These are phyloP conservation scores for Pythium plurisporium DNA, from an alignment of 352 stramenopile genomes.

Conservation along the genomic window DNA sequence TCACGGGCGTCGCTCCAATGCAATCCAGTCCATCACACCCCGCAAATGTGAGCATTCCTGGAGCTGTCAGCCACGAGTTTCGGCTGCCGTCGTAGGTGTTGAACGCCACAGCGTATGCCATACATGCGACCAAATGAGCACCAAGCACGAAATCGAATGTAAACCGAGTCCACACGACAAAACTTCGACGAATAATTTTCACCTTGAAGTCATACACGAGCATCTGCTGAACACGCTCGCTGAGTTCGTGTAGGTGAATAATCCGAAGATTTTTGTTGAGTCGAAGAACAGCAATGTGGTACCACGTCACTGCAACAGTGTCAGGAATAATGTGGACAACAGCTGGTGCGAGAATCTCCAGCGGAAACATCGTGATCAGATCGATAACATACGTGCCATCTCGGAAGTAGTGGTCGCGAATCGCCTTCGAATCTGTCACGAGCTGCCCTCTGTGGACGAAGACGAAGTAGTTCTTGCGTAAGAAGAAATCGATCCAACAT, in stretches of 20 bases:
- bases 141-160: slow-evolving; percentile 46
- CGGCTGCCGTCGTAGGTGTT: slow-evolving; percentile 42
- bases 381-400: slow-evolving; percentile 33
- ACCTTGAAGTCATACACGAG: slow-evolving; percentile 48
- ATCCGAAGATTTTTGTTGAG: slow-evolving; percentile 60
- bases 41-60: slow-evolving; percentile 53
- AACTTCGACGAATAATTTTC: no score
- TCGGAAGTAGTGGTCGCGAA: slow-evolving; percentile 27
- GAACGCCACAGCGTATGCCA: slow-evolving; percentile 53
- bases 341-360: slow-evolving; percentile 22
- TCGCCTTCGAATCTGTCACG: no score
- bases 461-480: slow-evolving; percentile 29
- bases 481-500: slow-evolving; percentile 29
- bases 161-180: no score
- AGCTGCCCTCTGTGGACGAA: slow-evolving; percentile 33
- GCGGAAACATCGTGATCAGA: slow-evolving; percentile 25
- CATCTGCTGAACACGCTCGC: slow-evolving; percentile 50
- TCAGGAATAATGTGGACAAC: no score
- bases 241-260: slow-evolving; percentile 39
- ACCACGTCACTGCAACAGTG: slow-evolving; percentile 36
- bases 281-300: slow-evolving; percentile 53
- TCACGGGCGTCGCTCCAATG: slow-evolving; percentile 34
- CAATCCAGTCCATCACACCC: slow-evolving; percentile 36
- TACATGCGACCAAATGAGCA: slow-evolving; percentile 65
- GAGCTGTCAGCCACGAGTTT: slow-evolving; percentile 50